A percentile compares a stretch with the other conserved stretches of the same genome.
phyloP scores from a whole-genome alignment of 2,329 filamentous ascomycete genomes.

The Aspergillus sp. region DNA sequence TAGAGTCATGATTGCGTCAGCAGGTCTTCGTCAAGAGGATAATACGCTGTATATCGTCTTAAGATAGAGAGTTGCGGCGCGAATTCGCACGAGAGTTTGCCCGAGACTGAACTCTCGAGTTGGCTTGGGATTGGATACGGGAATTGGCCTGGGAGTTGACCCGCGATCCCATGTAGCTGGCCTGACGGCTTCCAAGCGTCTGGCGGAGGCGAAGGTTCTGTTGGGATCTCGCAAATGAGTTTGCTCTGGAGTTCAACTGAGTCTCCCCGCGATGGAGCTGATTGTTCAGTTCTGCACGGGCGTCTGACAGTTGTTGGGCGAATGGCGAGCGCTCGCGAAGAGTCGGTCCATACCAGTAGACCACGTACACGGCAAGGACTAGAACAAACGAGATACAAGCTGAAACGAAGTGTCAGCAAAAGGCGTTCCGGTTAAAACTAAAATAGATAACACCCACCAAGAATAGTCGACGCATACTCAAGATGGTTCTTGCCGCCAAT shows the following conservation, averaged over 20 bases:
- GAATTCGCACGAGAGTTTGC: conserved; percentile 9
- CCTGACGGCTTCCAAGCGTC: conserved; percentile 26
- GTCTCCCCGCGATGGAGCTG: conserved; percentile 26
- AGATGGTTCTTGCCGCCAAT: conserved; percentile 49
- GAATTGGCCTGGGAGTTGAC: conserved; percentile 24
- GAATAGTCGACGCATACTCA: conserved; percentile 55
- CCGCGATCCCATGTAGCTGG: conserved; percentile 26
- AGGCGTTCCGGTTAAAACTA: not conserved
- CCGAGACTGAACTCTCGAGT: not conserved
- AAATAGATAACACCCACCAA: conserved; percentile 34
- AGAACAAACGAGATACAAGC: conserved; percentile 53
- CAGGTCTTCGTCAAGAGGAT: not conserved
- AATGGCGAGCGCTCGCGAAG: conserved; percentile 57
- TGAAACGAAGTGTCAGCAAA: conserved; percentile 1
- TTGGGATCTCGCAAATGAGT: conserved; percentile 32
- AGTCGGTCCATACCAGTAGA: conserved; percentile 56
- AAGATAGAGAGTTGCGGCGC: conserved; percentile 16
- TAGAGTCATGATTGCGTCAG: not conserved
- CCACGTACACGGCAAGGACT: conserved; percentile 55
- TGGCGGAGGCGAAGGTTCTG: conserved; percentile 32
- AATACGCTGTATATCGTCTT: conserved; percentile 5
- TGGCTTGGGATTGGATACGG: conserved; percentile 12
- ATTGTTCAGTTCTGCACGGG: conserved; percentile 21
- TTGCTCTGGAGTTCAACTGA: conserved; percentile 27
- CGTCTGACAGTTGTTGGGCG: conserved; percentile 53